phyloP scores from a whole-genome alignment of 1,284 basidiomycete species.

The Apiotrichum akiyoshidainum region DNA sequence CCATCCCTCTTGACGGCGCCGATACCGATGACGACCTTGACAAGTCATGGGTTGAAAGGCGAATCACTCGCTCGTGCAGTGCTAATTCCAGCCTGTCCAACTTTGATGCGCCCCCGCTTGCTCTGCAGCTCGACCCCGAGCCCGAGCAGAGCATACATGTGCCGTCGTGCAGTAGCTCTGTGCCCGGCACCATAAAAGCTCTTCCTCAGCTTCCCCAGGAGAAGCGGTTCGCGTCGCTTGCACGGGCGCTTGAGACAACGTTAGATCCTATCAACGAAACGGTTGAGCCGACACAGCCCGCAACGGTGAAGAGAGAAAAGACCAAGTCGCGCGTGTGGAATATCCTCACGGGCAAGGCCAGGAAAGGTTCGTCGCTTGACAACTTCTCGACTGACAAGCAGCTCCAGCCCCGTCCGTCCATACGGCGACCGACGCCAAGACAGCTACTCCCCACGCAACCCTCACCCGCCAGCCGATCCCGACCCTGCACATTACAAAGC shows the following conservation, averaged over 20 bases:
- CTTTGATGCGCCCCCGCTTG: neutral
- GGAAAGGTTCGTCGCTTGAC: slow-evolving; percentile 13
- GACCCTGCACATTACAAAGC: slow-evolving; percentile 24
- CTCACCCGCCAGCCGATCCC: slow-evolving; percentile 4
- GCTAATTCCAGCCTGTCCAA: neutral
- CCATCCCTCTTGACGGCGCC: slow-evolving; percentile 7
- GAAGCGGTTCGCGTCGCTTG: slow-evolving; percentile 16
- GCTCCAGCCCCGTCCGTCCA: neutral
- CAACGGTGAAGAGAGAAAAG: slow-evolving; percentile 29
- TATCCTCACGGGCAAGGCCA: slow-evolving; percentile 29
- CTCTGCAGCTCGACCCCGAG: neutral
- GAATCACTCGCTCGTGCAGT: neutral
- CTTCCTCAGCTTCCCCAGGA: neutral
- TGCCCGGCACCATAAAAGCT: no score
- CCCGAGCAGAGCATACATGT: neutral
- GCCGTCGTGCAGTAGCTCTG: neutral
- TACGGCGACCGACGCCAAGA: no score
- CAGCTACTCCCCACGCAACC: neutral
- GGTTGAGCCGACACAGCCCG: slow-evolving; percentile 5
- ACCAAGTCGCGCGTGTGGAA: slow-evolving; percentile 43
- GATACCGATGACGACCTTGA: slow-evolving; percentile 6
- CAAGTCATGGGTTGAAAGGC: slow-evolving; percentile 11
- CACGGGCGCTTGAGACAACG: slow-evolving; percentile 12
- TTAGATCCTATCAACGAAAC: slow-evolving; percentile 3
- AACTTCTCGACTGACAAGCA: neutral